Base-by-base conservation (phyloP, 2,329 filamentous ascomycete genomes). In the Venturia aucupariae region DNA sequence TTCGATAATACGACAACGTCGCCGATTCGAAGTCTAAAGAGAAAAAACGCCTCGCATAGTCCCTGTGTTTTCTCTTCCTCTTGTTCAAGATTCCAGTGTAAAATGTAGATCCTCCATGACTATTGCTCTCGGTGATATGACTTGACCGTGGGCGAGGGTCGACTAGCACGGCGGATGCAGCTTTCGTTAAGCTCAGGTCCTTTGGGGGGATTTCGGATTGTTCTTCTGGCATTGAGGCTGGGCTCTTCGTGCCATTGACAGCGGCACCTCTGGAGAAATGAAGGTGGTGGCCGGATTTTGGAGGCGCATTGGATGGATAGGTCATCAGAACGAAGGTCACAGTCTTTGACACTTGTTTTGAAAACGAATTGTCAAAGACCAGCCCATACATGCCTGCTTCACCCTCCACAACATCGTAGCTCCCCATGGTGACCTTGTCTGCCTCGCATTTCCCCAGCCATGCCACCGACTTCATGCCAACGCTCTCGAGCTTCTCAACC, bases 361-460 rank as follows among this genome's bases (percentile, higher is more conserved):
- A 96, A 74, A 99, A 99, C 35, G 94, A 99, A 73, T 99, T 99
- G 83, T 99, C 94, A 72, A 99, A 96, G 39, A 97, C 91, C 67
- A 99, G 81, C 65, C 92, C 94, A 74, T 96, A 99, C 85, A 96
- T 97, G 72, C 94, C 94, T 30, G 87, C 90, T 68, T 94, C 86
- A 41, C 86, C 86, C 8, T 79, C 71, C 0, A 80, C 79, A 30
- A 97, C 90, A 72, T 96, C 89, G 73, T 91, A 90, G 24, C 88
- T 94, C 39, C 93, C 94, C 75, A 93, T 91, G 24, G 90, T 90
- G 61, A 97, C 92, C 78, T 94, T 93, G 78, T 97, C 93, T 44
- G 94, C 92, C 77, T 97, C 93, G 75, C 92, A 97, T 80, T 93
- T 96, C 48, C 94, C 94, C 69, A 89, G 82, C 94, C 94, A 99